Conservation (phyloP, 306 rosid species). For the Cicer chorassanicum region DNA sequence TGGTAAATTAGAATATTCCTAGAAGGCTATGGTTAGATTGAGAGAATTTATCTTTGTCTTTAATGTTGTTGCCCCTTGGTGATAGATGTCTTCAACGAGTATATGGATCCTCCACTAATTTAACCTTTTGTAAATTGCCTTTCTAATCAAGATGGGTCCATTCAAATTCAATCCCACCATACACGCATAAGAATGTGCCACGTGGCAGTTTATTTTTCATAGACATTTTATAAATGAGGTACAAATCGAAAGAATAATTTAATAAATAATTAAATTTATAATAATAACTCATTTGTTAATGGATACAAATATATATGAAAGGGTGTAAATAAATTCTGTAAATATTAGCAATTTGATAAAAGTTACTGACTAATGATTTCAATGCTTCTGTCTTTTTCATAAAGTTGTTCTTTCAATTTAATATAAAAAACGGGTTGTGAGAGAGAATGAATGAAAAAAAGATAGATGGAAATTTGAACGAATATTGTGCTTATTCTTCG, state of each 20-base stretch:
- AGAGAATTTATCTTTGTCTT: slow-evolving; percentile 20
- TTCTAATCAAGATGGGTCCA: slow-evolving; percentile 57
- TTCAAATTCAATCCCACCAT: slow-evolving; percentile 46
- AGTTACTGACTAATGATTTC: too few species aligned
- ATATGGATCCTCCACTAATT: slow-evolving; percentile 64
- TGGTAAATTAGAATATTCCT: slow-evolving; percentile 52
- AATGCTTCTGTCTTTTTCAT: too few species aligned
- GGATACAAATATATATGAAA: too few species aligned
- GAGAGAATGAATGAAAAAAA: too few species aligned
- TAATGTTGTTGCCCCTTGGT: slow-evolving; percentile 12
- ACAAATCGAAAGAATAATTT: too few species aligned
- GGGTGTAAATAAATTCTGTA: too few species aligned
- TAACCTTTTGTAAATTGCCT: slow-evolving; percentile 50
- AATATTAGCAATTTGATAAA: too few species aligned
- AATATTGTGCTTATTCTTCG: fast-evolving
- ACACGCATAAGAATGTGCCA: slow-evolving; percentile 44
- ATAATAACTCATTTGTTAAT: too few species aligned
- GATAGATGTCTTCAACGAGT: slow-evolving; percentile 42
- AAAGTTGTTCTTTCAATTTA: too few species aligned
- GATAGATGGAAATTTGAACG: too few species aligned
- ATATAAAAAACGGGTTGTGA: too few species aligned
- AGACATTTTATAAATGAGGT: slow-evolving; percentile 11
- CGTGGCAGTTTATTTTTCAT: slow-evolving; percentile 33
- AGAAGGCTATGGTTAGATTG: neutral
- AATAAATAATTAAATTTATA: too few species aligned